Evolutionary conservation across 164 flowering plant species (phyloP), one percentile per base, ranked within the genome.

Genomic region (Annona squamosa): DNA sequence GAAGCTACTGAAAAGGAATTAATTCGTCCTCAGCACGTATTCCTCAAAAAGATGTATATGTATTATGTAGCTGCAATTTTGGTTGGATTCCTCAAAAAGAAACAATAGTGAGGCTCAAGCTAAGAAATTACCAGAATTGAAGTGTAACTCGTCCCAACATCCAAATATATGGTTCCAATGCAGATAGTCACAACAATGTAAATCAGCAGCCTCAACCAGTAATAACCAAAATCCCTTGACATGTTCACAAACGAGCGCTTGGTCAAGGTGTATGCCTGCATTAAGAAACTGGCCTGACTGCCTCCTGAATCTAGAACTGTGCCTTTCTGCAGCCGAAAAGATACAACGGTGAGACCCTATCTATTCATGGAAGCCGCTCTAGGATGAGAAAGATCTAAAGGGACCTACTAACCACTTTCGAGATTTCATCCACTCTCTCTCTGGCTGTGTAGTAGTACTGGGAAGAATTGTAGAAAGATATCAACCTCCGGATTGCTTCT

Each of bases 151-250:
- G 97, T 92, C 37, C 99, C 97, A 0, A 94, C 87, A 69, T 94
- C 74, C 75, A 90, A 76, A 74, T 90, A 94, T 73, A 92, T 92
- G 43, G 97, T 90, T 76, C 97, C 99, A 46, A 94, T 91, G 85
- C 97, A 91, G 70, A 94, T 67, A 2, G 97, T 88, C 73, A 94
- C 97, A 4, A 92, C 86, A 26, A 94, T 48, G 76, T 94, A 94
- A 70, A 94, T 92, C 2, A 88, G 79, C 52, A 94, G 97, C 84
- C 99, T 85, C 71, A 94, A 82, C 99, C 99, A 94, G 85, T 94
- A 94, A 76, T 94, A 94, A 1, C 99, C 99, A 70, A 94, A 92
- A 86, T 94, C 99, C 77, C 99, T 88, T 16, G 97, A 89, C 99
- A 94, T 94, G 84, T 94, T 94, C 70, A 89, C 77, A 68, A 92